Conservation (phyloP, 768 basidiomycete genomes). For the Mycena leptocephala region DNA sequence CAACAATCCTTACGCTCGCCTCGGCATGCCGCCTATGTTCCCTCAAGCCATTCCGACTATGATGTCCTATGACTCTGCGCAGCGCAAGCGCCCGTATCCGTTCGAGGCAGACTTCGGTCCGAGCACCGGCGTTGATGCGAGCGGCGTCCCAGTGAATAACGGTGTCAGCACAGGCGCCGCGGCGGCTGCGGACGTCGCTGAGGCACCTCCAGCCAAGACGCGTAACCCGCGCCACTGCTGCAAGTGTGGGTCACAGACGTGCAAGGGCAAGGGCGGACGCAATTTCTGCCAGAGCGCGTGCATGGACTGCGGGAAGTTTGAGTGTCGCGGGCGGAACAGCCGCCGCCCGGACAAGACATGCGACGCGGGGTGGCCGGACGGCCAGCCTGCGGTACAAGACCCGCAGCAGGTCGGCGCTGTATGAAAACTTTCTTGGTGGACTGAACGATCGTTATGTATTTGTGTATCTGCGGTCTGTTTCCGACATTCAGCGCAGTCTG, state of each 20-base stretch:
- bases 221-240: slow-evolving; percentile 83
- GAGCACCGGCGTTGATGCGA: no score
- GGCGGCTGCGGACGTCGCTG: slow-evolving; percentile 28
- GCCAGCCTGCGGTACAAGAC: background rate
- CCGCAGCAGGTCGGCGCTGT: no score
- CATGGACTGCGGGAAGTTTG: slow-evolving; percentile 88
- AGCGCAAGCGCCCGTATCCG: slow-evolving; percentile 44
- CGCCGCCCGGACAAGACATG: slow-evolving; percentile 85
- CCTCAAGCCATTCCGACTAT: background rate
- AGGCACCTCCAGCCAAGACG: slow-evolving; percentile 53
- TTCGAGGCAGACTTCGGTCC: slow-evolving; percentile 31
- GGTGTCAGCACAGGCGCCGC: background rate
- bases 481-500: no score
- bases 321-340: slow-evolving; percentile 85
- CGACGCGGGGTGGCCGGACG: slow-evolving; percentile 39
- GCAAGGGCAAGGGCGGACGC: slow-evolving; percentile 88
- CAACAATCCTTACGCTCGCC: slow-evolving; percentile 26
- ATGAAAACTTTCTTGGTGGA: no score
- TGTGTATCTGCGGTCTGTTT: no score
- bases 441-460: no score
- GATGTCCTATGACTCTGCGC: slow-evolving; percentile 11
- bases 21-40: slow-evolving; percentile 24
- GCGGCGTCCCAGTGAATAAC: no score
- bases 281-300: slow-evolving; percentile 82
- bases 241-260: slow-evolving; percentile 87